Evolutionary conservation across 1,139 yeast genomes (phyloP), one percentile per base, ranked within the genome.

Genomic region (Hanseniaspora uvarum): DNA sequence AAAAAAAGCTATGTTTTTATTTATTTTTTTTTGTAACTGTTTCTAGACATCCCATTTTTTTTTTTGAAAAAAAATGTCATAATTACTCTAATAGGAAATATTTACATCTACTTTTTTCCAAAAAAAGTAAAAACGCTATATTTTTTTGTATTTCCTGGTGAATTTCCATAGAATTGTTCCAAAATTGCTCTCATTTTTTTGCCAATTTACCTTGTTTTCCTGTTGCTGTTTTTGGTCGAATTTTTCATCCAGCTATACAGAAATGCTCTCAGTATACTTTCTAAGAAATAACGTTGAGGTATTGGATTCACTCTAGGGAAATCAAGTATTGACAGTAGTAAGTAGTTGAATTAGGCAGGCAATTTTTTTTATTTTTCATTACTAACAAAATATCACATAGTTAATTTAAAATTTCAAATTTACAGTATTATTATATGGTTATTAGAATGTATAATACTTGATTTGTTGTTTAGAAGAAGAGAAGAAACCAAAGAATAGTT

Each of bases 401-500:
- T 10, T 18, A 6, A 45, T 16, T 3, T 3, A 34, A 33, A 21
- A 12, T 28, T 16, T 11, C 26, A 36, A 7, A 26, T 26, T n/a
- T n/a, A n/a, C n/a, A n/a, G n/a, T n/a, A n/a, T n/a, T n/a, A n/a
- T n/a, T n/a, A n/a, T n/a, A n/a, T n/a, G n/a, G n/a, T n/a, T n/a
- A n/a, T n/a, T n/a, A n/a, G n/a, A n/a, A n/a, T n/a, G n/a, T n/a
- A n/a, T n/a, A n/a, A n/a, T n/a, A n/a, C n/a, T n/a, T n/a, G n/a
- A n/a, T n/a, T n/a, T n/a, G n/a, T n/a, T n/a, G n/a, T n/a, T n/a
- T n/a, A 36, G 44, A 41, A 44, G 18, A 31, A 5, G 12, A 21
- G 30, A 31, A 39, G 16, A 40, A 43, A 47, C 55, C 51, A 53
- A 52, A 46, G 46, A 47, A 53, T 46, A 48, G 62, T 61, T 64